Base-by-base conservation (phyloP, 2,329 filamentous ascomycete genomes). In the Xylariaceae sp. region DNA sequence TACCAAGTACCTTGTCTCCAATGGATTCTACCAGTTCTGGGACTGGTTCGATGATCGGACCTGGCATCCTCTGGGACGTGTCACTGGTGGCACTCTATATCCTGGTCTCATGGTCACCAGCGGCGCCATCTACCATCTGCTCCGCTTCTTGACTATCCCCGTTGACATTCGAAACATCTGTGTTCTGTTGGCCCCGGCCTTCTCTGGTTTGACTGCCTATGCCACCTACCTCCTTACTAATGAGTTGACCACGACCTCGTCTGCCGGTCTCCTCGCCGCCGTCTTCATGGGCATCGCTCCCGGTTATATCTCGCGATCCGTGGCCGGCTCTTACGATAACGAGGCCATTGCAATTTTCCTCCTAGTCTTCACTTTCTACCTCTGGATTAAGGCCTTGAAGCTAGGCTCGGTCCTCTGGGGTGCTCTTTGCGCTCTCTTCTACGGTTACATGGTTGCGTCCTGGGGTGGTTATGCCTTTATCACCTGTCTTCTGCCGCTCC, bases 391-490 rank as follows among this genome's bases (percentile, higher is more conserved):
- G 83, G 91, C 94, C 17, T 83, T 99, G 67, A 99, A 99, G 81
- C 84, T 92, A 60, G 94, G 94, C 30, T 97, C 94, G 54, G 92
- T 96, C 74, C 89, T 97, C 76, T 99, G 93, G 93, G 93, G 92
- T 68, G 92, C 90, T 44, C 81, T 97, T 64, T 94, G 92, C 68
- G 94, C 94, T 49, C 82, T 99, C 57, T 97, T 95, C 78, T 99
- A 99, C 77, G 94, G 94, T 72, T 99, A 99, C 85, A 99, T 99
- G 94, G 94, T 99, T 65, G 94, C 93, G 53, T 96, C 95, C 15
- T 99, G 94, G 94, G 94, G 94, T 82, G 94, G 94, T 72, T 99
- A 99, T 75, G 94, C 96, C 71, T 99, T 99, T 84, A 99, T 99
- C 73, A 99, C 95, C 62, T 97, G 96, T 74, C 79, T 99, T 76